A percentile compares a stretch with the other conserved stretches of the same genome.
Evolutionary conservation across 768 basidiomycete genomes (phyloP).

Genomic region (Lanmaoa rubissima): DNA sequence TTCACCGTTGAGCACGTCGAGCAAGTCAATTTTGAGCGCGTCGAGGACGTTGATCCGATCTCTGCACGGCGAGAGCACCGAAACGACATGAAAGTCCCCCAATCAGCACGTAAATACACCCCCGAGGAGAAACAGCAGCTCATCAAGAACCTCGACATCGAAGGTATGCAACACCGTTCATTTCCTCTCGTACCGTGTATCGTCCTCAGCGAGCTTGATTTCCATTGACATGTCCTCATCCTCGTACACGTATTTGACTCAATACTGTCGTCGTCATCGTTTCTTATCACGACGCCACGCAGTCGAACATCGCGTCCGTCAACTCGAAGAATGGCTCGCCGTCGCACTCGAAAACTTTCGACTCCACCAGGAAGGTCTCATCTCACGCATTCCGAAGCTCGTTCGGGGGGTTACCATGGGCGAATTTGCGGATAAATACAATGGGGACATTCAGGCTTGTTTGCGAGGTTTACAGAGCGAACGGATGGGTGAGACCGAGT

Average conservation of each 20-base stretch:
- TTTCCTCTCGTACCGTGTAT: neutral
- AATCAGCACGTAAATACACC: conserved; percentile 40
- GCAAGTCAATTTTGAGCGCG: neutral
- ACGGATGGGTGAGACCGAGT: conserved; percentile 48
- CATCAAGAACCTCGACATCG: conserved; percentile 74
- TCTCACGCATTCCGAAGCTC: conserved; percentile 71
- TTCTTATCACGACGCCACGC: neutral
- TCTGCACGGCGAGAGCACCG: neutral
- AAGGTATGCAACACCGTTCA: conserved; percentile 46
- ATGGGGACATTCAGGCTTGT: conserved; percentile 71
- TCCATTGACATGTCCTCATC: too few relatives aligned
- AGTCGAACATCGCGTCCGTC: conserved; percentile 74
- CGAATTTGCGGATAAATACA: conserved; percentile 76
- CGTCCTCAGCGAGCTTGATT: neutral
- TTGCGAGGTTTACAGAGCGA: conserved; percentile 68
- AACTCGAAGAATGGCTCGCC: conserved; percentile 72
- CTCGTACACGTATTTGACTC: too few relatives aligned
- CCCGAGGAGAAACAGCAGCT: conserved; percentile 75
- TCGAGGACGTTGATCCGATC: neutral
- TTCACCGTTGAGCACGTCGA: neutral
- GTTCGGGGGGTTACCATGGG: conserved; percentile 71
- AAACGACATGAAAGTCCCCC: conserved; percentile 20
- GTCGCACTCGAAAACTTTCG: conserved; percentile 73
- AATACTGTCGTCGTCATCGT: neutral
- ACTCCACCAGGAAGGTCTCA: conserved; percentile 71